A percentile compares a stretch with the other conserved stretches of the same genome.
These are phyloP conservation scores for Sergeia podlipaevii DNA, from an alignment of 208 protist species.

Conservation along the genomic window DNA sequence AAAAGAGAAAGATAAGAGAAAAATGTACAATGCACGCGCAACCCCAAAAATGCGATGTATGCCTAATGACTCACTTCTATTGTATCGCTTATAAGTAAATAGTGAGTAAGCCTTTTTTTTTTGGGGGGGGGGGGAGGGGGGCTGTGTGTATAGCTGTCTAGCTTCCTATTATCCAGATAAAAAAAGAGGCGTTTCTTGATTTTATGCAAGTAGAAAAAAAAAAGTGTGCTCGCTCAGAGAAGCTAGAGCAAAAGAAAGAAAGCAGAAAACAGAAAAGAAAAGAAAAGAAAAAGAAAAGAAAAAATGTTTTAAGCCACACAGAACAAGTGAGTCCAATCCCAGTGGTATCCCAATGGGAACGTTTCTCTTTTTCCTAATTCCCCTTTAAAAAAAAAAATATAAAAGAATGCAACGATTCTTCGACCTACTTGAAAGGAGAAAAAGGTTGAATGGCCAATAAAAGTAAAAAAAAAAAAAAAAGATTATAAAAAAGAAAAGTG, in stretches of 20 bases:
- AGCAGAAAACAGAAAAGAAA: neutral
- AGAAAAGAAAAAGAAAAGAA: slow-evolving; percentile 14
- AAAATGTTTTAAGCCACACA: neutral
- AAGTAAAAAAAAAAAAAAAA: slow-evolving; percentile 7
- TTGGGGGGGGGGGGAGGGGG: neutral
- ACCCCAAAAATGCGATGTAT: too few species aligned
- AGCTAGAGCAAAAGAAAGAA: slow-evolving; percentile 4
- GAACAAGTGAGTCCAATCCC: too few species aligned
- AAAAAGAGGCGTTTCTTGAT: too few species aligned
- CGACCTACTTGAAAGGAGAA: neutral
- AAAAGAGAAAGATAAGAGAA: neutral
- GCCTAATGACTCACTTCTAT: too few species aligned
- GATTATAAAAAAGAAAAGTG: neutral
- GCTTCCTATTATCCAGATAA: too few species aligned
- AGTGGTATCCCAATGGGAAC: too few species aligned
- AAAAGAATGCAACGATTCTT: slow-evolving; percentile 1
- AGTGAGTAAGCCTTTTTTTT: neutral
- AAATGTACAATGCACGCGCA: neutral
- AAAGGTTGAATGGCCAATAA: too few species aligned
- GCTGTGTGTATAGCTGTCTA: too few species aligned
- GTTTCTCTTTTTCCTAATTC: too few species aligned
- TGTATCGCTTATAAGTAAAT: neutral
- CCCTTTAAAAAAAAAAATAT: slow-evolving; percentile 9
- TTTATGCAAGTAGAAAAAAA: slow-evolving; percentile 1
- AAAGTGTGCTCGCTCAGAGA: neutral